Base-by-base conservation (phyloP, 2,329 filamentous ascomycete genomes). In the Leptographium radiaticola region DNA sequence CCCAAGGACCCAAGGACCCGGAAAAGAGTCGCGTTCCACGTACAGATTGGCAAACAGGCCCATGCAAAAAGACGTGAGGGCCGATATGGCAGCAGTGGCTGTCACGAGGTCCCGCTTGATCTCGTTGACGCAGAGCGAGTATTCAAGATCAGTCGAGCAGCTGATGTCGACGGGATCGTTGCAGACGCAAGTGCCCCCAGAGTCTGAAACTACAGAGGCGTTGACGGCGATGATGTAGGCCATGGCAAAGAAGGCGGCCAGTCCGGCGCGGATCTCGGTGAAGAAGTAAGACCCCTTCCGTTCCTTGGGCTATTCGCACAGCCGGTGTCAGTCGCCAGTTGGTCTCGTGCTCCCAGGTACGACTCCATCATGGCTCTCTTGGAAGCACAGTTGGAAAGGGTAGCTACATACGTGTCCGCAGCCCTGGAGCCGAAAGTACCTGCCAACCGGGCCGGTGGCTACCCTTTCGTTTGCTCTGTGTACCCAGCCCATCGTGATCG, bases 21-120 rank as follows among this genome's bases (percentile, higher is more conserved):
- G 36, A 38, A 2, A 38, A 4, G 36, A 38, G 36, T 38, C 36
- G 7, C 3, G 36, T 7, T 4, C 7, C 36, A 38, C 39, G 0
- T 87, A 87, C 52, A 93, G 76, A 60, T 94, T 94, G 33, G 88
- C 88, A 54, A 89, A 75, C n/a, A 90, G 75, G 4, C 88, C 88
- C 70, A 94, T 90, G 58, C 77, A 73, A 61, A 93, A 83, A 18
- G 83, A 85, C 1, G 84, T 77, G 57, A 93, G 72, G 6, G 86
- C 87, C 7, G 86, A 75, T 52, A 93, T 80, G 15, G 86, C 87
- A 20, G 87, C 85, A 1, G 88, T 94, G 6, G 86, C 85, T 2
- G 88, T 93, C 54, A 93, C 82, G 16, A 93, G 71, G 65, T 94
- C 88, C 34, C 84, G 79, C 60, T 87, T 53, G 40, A 54, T 43